Base-by-base conservation (phyloP, 1,139 yeast species). In the Hansenula lynferdii region DNA sequence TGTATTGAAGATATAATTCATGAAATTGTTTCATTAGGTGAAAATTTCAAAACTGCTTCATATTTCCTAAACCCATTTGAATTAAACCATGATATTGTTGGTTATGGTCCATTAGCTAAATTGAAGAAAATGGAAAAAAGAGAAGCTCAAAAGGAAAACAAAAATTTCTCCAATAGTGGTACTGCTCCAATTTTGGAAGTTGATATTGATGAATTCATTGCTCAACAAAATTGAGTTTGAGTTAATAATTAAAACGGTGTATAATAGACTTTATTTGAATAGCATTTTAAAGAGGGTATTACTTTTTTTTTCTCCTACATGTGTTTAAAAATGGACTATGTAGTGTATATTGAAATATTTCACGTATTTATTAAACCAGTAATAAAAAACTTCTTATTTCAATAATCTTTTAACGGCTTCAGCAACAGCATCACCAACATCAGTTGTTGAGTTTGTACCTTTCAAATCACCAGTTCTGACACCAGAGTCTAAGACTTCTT, bases 401-500 rank as follows among this genome's bases (percentile, higher is more conserved):
- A 83, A 70, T 45, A 85, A 69, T 57, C 74, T 72, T 53, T 72
- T 67, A 39, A 89, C 87, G 42, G 85, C 82, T 33, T 68, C 75
- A 35, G 83, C 94, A 57, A 90, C 69, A 34, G 97, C 97, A 61
- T 87, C 95, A 57, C 97, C 97, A 41, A 92, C 96, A 64, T 90
- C 96, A 31, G 70, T 63, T 38, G 98, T 92, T 28, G 86, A 69
- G 55, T 75, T 77, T 12, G 75, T 53, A 43, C 98, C 98, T 45
- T 86, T 82, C 51, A 92, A 72, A 62, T 92, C 98, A 42, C 83
- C 96, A 41, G 98, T 92, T 70, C 92, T 81, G 48, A 90, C 64
- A 45, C 95, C 96, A 28, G 72, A 54, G 60, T 89, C 97, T 45
- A 92, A 69, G 29, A 86, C 96, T 47, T 69, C 69, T 46, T 78